phyloP scores from a whole-genome alignment of 2,329 filamentous ascomycete genomes.

The Alternaria angustiovoidea region DNA sequence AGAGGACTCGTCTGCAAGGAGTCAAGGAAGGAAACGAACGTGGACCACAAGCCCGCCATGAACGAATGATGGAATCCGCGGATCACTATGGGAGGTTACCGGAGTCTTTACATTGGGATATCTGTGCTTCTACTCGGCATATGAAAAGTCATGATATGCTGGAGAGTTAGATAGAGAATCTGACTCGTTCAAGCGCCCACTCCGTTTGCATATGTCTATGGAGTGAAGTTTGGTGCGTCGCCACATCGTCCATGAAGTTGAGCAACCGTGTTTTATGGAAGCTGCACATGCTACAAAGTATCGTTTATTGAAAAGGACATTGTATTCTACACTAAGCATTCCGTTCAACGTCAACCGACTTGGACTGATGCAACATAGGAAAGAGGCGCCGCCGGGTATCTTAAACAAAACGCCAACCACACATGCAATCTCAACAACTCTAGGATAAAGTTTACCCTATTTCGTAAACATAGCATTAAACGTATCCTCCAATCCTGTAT shows the following conservation, averaged over 20 bases:
- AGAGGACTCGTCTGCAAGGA: constrained; percentile 38
- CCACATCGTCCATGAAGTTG: neutral
- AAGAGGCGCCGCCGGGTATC: constrained; percentile 27
- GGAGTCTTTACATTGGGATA: constrained; percentile 50
- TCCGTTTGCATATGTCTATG: neutral
- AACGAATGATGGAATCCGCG: constrained; percentile 42
- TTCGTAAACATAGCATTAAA: constrained; percentile 46
- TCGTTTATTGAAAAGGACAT: neutral
- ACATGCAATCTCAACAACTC: neutral
- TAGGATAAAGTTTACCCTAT: constrained; percentile 10
- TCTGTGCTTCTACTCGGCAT: constrained; percentile 47
- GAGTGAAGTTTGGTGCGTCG: constrained; percentile 3
- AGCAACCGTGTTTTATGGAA: neutral
- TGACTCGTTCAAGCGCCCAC: constrained; percentile 46
- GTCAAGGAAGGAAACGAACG: constrained; percentile 28
- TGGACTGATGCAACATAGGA: constrained; percentile 7
- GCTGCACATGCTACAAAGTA: neutral
- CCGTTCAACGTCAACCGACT: neutral
- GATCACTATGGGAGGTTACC: constrained; percentile 43
- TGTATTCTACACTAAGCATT: neutral
- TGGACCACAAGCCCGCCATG: constrained; percentile 37
- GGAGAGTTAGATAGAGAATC: constrained; percentile 49
- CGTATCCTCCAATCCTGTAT: constrained; percentile 44
- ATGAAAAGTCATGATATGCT: constrained; percentile 50
- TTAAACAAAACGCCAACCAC: constrained; percentile 23